Conservation (phyloP, 2,329 filamentous ascomycete species). For the Exophiala xenobiotica region DNA sequence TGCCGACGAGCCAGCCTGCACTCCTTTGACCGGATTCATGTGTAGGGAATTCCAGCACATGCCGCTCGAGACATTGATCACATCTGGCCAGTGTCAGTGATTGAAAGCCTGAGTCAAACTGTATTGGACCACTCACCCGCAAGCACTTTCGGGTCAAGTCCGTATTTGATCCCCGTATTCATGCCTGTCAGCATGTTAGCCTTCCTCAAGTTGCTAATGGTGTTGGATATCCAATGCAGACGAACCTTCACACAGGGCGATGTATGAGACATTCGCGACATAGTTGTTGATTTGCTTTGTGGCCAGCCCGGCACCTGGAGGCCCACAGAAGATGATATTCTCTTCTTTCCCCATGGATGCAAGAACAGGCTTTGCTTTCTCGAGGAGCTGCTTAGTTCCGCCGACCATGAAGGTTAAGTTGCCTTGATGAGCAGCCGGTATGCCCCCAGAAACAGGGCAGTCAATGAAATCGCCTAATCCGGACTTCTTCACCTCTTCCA, state of each 20-base stretch:
- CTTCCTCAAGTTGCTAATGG: too few relatives aligned
- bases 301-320: conserved; percentile 31
- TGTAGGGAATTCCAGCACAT: conserved; percentile 33
- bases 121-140: conserved; percentile 16
- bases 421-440: conserved; percentile 50
- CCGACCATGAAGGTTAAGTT: conserved; percentile 58
- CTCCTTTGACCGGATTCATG: conserved; percentile 36
- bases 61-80: conserved; percentile 29
- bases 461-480: conserved; percentile 52
- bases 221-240: neutral
- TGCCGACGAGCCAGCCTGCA: conserved; percentile 42
- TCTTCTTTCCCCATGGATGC: conserved; percentile 51
- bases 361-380: conserved; percentile 41
- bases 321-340: conserved; percentile 35
- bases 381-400: conserved; percentile 54
- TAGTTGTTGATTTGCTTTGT: conserved; percentile 36
- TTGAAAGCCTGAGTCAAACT: neutral
- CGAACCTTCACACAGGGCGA: conserved; percentile 29
- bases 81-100: conserved; percentile 40
- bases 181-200: conserved; percentile 55
- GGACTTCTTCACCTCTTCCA: conserved; percentile 32
- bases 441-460: conserved; percentile 54
- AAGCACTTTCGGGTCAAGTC: conserved; percentile 31
- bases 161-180: conserved; percentile 37
- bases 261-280: conserved; percentile 26